Evolutionary conservation across 2,329 filamentous ascomycete genomes (phyloP).

Genomic region (Pseudogymnoascus sp.): DNA sequence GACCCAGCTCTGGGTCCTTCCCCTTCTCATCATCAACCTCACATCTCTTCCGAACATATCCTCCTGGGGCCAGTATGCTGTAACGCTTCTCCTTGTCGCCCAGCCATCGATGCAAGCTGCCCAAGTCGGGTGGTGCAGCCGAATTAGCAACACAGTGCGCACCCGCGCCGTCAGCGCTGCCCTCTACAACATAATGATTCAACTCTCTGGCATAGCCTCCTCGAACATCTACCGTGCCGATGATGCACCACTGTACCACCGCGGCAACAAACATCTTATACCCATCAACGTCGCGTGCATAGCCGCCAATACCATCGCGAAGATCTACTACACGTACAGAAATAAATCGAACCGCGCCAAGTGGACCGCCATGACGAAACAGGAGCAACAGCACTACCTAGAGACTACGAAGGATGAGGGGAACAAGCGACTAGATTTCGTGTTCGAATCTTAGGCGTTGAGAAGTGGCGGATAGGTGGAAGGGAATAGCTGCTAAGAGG

Average conservation of each 20-base stretch:
- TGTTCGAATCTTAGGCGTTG: slow-evolving; percentile 14
- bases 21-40: slow-evolving; percentile 29
- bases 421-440: slow-evolving; percentile 30
- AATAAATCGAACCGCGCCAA: slow-evolving; percentile 26
- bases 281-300: slow-evolving; percentile 29
- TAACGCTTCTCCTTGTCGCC: slow-evolving; percentile 12
- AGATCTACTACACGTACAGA: slow-evolving; percentile 35
- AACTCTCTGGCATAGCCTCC: slow-evolving; percentile 39
- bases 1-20: slow-evolving; percentile 35
- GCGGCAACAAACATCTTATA: slow-evolving; percentile 33
- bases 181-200: slow-evolving; percentile 38
- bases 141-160: slow-evolving; percentile 34
- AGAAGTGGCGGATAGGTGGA: background rate
- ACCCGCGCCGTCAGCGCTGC: slow-evolving; percentile 34
- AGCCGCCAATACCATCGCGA: slow-evolving; percentile 30
- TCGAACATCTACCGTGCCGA: slow-evolving; percentile 43
- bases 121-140: slow-evolving; percentile 33
- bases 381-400: slow-evolving; percentile 39
- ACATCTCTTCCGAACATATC: slow-evolving; percentile 4
- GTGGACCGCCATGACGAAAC: slow-evolving; percentile 21
- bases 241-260: slow-evolving; percentile 37
- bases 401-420: slow-evolving; percentile 31
- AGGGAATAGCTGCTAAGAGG: background rate
- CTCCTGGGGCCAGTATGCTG: slow-evolving; percentile 22
- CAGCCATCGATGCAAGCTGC: slow-evolving; percentile 28